Conservation (phyloP, 2,329 filamentous ascomycete species). For the Malbranchea zuffiana region DNA sequence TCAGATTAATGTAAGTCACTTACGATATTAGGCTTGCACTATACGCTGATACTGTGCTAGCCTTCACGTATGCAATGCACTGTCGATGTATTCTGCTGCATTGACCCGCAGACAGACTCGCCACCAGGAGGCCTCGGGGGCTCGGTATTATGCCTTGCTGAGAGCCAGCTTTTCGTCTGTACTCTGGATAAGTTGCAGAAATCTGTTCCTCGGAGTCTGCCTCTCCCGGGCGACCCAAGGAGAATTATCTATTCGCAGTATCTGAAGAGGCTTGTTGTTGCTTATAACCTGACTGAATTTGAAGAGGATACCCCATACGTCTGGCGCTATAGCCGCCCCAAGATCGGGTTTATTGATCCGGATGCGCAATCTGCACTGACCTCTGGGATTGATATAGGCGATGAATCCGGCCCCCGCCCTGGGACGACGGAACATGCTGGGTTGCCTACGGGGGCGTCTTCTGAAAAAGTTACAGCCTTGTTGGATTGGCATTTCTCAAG, state of each 20-base stretch:
- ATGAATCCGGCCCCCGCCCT: constrained; percentile 1
- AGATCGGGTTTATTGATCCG: constrained; percentile 31
- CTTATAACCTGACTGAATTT: constrained; percentile 28
- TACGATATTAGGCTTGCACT: not conserved
- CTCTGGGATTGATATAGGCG: constrained; percentile 4
- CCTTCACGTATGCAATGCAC: constrained; percentile 28
- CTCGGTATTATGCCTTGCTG: constrained; percentile 39
- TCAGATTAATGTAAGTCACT: constrained; percentile 30
- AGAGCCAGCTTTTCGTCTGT: constrained; percentile 39
- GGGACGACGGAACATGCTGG: constrained; percentile 14
- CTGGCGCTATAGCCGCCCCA: constrained; percentile 25
- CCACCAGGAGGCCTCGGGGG: constrained; percentile 25
- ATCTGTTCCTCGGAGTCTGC: constrained; percentile 32
- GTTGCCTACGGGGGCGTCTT: constrained; percentile 25
- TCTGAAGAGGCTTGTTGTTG: constrained; percentile 41
- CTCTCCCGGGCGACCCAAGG: constrained; percentile 32
- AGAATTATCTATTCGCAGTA: constrained; percentile 37
- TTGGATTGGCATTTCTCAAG: constrained; percentile 32
- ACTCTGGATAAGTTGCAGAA: constrained; percentile 35
- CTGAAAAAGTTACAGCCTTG: constrained; percentile 34
- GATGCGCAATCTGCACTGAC: constrained; percentile 16
- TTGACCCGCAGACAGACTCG: constrained; percentile 20
- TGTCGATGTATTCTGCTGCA: constrained; percentile 28
- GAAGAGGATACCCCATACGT: constrained; percentile 22
- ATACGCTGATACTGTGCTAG: constrained; percentile 18